phyloP scores from a whole-genome alignment of 2,329 filamentous ascomycete species.

The Colletotrichum chrysophilum region DNA sequence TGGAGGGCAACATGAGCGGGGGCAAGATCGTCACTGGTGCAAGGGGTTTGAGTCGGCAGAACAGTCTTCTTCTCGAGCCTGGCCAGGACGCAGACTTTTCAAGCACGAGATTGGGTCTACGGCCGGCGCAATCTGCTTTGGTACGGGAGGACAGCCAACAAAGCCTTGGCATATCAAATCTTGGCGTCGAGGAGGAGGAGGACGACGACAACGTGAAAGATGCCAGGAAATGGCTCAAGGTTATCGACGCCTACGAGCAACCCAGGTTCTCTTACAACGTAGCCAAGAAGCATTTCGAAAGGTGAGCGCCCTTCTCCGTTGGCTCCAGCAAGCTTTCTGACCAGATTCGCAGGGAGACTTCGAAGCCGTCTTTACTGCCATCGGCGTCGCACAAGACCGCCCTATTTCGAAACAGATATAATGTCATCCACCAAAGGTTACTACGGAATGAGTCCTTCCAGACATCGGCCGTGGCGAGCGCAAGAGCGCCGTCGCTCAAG shows the following conservation, averaged over 20 bases:
- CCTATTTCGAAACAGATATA: conserved; percentile 88
- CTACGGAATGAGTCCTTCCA: conserved; percentile 95
- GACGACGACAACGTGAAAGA: conserved; percentile 68
- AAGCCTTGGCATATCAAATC: conserved; percentile 67
- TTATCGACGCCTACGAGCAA: conserved; percentile 85
- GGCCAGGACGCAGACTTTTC: conserved; percentile 55
- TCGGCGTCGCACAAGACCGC: conserved; percentile 80
- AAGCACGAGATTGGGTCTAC: conserved; percentile 61
- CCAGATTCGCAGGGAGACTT: conserved; percentile 54
- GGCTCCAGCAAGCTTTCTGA: conserved; percentile 20
- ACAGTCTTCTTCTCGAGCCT: conserved; percentile 66
- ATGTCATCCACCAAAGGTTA: conserved; percentile 89
- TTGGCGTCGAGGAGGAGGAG: conserved; percentile 58
- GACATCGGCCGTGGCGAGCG: conserved; percentile 74
- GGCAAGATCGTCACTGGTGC: conserved; percentile 67
- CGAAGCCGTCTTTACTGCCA: conserved; percentile 75
- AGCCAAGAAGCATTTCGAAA: conserved; percentile 89
- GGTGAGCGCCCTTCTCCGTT: conserved; percentile 44
- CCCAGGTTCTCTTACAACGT: conserved; percentile 80
- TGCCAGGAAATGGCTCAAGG: conserved; percentile 81
- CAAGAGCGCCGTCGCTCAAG: conserved; percentile 55
- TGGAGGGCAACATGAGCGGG: conserved; percentile 91
- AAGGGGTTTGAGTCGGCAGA: conserved; percentile 65
- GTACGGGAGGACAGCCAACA: conserved; percentile 66
- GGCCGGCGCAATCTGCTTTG: conserved; percentile 46